Evolutionary conservation across 2,329 filamentous ascomycete species (phyloP).

Genomic region (Nemania abortiva): DNA sequence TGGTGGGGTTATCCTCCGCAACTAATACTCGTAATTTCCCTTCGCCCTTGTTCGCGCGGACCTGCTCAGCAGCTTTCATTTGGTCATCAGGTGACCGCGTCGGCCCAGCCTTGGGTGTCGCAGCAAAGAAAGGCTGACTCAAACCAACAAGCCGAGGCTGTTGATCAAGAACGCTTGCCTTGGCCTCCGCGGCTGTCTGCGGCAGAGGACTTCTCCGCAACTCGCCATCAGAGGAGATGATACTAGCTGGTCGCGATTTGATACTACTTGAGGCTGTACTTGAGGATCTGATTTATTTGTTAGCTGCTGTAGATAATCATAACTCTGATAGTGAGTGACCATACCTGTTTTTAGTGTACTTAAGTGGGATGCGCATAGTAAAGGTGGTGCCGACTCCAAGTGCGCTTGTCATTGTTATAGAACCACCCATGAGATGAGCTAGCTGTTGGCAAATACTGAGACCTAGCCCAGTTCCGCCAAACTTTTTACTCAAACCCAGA

Average conservation of each 20-base stretch:
- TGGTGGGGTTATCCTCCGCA: constrained; percentile 76
- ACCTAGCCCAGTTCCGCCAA: constrained; percentile 87
- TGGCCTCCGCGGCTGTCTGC: constrained; percentile 49
- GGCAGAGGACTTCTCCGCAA: constrained; percentile 51
- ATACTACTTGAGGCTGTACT: constrained; percentile 68
- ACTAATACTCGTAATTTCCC: constrained; percentile 84
- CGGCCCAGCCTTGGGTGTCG: constrained; percentile 53
- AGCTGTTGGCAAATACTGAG: constrained; percentile 91
- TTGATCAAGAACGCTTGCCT: constrained; percentile 67
- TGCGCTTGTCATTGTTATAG: constrained; percentile 77
- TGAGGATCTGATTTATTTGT: constrained; percentile 55
- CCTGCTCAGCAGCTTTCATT: constrained; percentile 73
- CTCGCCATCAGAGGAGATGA: constrained; percentile 58
- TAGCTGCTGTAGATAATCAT: neutral
- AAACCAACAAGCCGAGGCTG: constrained; percentile 85
- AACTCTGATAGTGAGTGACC: constrained; percentile 43
- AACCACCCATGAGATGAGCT: constrained; percentile 84
- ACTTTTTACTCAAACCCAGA: constrained; percentile 87
- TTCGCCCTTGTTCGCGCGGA: constrained; percentile 70
- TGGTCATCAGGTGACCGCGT: constrained; percentile 66
- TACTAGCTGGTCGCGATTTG: constrained; percentile 62
- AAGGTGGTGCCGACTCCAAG: constrained; percentile 83
- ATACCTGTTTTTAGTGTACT: constrained; percentile 76
- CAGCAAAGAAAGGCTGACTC: constrained; percentile 83
- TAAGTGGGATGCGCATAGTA: constrained; percentile 83